A percentile compares a stretch with the other conserved stretches of the same genome.
These are phyloP conservation scores for Eucalyptus urophylla DNA, from an alignment of 345 rosid species.

Conservation along the genomic window DNA sequence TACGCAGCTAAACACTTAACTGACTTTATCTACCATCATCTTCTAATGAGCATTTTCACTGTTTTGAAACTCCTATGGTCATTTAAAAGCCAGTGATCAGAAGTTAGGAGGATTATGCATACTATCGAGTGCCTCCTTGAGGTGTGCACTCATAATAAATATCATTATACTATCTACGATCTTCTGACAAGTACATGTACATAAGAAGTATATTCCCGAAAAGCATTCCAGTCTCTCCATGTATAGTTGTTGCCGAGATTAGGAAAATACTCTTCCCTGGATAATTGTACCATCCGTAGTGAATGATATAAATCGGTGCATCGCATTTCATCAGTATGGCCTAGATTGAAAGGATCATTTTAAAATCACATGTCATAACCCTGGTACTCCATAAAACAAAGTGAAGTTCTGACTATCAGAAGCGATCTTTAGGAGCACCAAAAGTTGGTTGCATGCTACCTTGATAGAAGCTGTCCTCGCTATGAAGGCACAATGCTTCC, in stretches of 20 bases:
- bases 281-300: not conserved
- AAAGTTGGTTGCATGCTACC: not conserved
- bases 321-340: not conserved
- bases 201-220: not conserved
- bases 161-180: not conserved
- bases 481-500: not conserved
- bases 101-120: not conserved
- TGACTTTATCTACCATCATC: not conserved
- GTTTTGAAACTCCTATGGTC: not conserved
- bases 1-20: not conserved
- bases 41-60: not conserved
- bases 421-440: not conserved
- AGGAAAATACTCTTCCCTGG: not conserved
- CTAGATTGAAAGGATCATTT: not conserved
- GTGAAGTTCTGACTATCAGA: not conserved
- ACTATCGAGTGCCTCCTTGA: not conserved
- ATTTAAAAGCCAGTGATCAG: not conserved
- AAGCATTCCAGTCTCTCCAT: not conserved
- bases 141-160: not conserved
- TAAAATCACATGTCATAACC: not conserved
- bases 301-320: not conserved
- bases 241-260: not conserved
- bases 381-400: not conserved
- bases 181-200: not conserved
- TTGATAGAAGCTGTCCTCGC: not conserved